These are phyloP conservation scores for Paraglomus brasilianum DNA, from an alignment of 192 early-diverging fungal species.

Conservation along the genomic window DNA sequence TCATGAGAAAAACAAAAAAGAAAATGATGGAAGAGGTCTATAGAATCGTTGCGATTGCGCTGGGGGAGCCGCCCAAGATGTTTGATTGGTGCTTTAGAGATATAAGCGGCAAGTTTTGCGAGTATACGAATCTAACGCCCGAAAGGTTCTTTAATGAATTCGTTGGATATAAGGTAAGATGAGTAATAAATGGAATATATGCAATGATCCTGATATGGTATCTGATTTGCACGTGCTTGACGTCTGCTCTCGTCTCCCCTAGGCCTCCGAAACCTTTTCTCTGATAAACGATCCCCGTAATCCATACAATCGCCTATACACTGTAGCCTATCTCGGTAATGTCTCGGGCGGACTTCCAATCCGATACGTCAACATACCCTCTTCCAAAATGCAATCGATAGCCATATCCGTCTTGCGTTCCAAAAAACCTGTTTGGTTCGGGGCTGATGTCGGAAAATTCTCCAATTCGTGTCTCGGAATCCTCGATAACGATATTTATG, in stretches of 20 bases:
- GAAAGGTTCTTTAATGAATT: conserved; percentile 61
- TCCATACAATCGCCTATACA: conserved; percentile 58
- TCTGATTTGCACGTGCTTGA: not conserved
- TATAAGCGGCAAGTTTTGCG: conserved; percentile 68
- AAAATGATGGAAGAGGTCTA: conserved; percentile 67
- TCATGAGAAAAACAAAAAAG: conserved; percentile 55
- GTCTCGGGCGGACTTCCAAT: conserved; percentile 64
- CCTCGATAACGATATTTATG: conserved; percentile 61
- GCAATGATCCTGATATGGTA: too few species aligned
- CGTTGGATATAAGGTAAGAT: conserved; percentile 52
- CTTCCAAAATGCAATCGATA: conserved; percentile 57
- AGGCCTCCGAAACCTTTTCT: conserved; percentile 63
- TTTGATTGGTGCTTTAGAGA: conserved; percentile 68
- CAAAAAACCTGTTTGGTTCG: conserved; percentile 74
- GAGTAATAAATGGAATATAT: not conserved
- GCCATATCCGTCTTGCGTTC: conserved; percentile 58
- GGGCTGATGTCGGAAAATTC: conserved; percentile 73
- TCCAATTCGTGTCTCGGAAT: conserved; percentile 52
- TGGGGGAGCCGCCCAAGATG: conserved; percentile 67
- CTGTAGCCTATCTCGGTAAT: conserved; percentile 73
- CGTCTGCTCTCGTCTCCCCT: not conserved
- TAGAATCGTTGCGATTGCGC: conserved; percentile 64
- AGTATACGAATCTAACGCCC: conserved; percentile 56
- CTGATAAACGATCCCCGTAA: conserved; percentile 78
- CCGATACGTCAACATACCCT: conserved; percentile 64